phyloP scores from a whole-genome alignment of 306 rosid species.

The Cucumis sativus region Cucumber_9930_V3 NC_026658.2:4590501-4591000 shows the following conservation, averaged over 20 bases:
- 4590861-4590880: not conserved
- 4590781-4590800: slow-evolving; percentile 20
- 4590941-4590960: slow-evolving; percentile 16
- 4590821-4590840: no score
- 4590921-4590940: slow-evolving; percentile 25
- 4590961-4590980: slow-evolving; percentile 13
- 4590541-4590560: slow-evolving; percentile 24
- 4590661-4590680: slow-evolving; percentile 25
- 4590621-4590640: slow-evolving; percentile 18
- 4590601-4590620: slow-evolving; percentile 16
- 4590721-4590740: slow-evolving; percentile 19
- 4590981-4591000: slow-evolving; percentile 38
- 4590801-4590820: no score
- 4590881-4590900: slow-evolving; percentile 25
- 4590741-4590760: slow-evolving; percentile 33
- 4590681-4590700: slow-evolving; percentile 15
- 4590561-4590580: slow-evolving; percentile 13
- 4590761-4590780: slow-evolving; percentile 19
- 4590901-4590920: slow-evolving; percentile 16
- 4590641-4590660: slow-evolving; percentile 1
- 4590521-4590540: slow-evolving; percentile 21
- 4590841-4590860: no score
- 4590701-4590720: slow-evolving; percentile 13
- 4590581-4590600: slow-evolving; percentile 23
- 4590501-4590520: slow-evolving; percentile 28